These are phyloP conservation scores for Tetragonia tetragonoides DNA, from an alignment of 148 eudicot species.

Conservation along the genomic window DNA sequence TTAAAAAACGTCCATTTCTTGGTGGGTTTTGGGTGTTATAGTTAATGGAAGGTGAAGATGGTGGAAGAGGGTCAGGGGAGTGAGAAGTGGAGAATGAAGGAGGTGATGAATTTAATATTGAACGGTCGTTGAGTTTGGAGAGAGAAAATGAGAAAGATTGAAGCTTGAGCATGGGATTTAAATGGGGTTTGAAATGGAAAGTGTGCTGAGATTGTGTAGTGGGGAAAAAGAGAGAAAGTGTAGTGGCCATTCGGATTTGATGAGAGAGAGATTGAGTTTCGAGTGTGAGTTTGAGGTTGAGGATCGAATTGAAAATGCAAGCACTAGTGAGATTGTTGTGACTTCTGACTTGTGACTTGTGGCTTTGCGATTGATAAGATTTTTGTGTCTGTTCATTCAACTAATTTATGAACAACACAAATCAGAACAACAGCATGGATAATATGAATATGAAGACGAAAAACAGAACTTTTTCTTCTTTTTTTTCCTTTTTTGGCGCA, in stretches of 20 bases:
- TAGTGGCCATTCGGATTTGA: conserved; percentile 22
- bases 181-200: conserved; percentile 5
- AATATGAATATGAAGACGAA: too few relatives aligned
- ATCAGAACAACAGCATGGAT: too few relatives aligned
- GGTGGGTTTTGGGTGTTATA: conserved; percentile 36
- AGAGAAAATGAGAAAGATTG: conserved; percentile 11
- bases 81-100: conserved; percentile 21
- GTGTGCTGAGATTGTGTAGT: conserved; percentile 2
- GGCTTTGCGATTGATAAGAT: background rate
- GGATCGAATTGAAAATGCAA: too few relatives aligned
- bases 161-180: conserved; percentile 12
- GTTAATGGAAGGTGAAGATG: conserved; percentile 23
- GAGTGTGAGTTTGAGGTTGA: background rate
- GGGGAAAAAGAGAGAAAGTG: conserved; percentile 19
- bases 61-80: conserved; percentile 15
- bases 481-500: too few relatives aligned
- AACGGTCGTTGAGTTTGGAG: background rate
- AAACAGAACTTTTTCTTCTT: too few relatives aligned
- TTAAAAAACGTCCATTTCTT: conserved; percentile 38
- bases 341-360: background rate
- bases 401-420: background rate
- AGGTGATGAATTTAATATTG: background rate
- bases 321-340: too few relatives aligned
- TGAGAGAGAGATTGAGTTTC: background rate
- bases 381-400: background rate